Evolutionary conservation across 192 early-diverging fungal species (phyloP), one percentile per base, ranked within the genome.

Genomic region (Gaertneriomyces semiglobifer): DNA sequence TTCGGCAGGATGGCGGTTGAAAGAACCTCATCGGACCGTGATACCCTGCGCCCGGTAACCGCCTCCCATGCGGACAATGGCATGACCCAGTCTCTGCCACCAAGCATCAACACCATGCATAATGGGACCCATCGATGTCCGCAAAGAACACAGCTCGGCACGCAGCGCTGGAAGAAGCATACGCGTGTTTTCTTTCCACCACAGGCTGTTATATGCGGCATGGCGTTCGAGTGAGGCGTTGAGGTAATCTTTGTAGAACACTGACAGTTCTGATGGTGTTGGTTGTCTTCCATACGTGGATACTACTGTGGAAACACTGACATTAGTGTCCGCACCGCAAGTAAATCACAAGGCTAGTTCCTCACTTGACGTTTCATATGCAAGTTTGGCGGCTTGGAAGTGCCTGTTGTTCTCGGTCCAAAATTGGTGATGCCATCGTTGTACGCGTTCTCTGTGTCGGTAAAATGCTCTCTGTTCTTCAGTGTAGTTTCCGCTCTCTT

Each of bases 321-420:
- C 38, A 69, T 62, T 58, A 19, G 33, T 7, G 18, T 6, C 25
- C n/a, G 14, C 12, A 5, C 69, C n/a, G 25, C 12, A 50, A 14
- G 48, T 3, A 19, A 40, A 44, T 16, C 16, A 19, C 46, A 6
- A 10, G 60, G 19, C 12, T 12, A 16, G 38, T 33, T 20, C 62
- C 51, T 19, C 66, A 12, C 72, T 33, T 12, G 59, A n/a, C 6
- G 44, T 45, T 54, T 77, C 76, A 54, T 67, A 77, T 4, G 11
- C 60, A 7, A 51, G 33, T 56, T 77, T 77, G 11, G 47, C 58
- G 6, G 8, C 42, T 20, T 60, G 50, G 45, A 77, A 77, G 58
- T 74, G 55, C 5, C 10, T 53, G 63, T 77, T 77, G 72, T 77
- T 77, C 44, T 58, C 60, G 16, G 33, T 46, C 76, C 76, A 77